Evolutionary conservation across 495 filamentous ascomycete species (phyloP).

Genomic region (Penicillium fimorum): DNA sequence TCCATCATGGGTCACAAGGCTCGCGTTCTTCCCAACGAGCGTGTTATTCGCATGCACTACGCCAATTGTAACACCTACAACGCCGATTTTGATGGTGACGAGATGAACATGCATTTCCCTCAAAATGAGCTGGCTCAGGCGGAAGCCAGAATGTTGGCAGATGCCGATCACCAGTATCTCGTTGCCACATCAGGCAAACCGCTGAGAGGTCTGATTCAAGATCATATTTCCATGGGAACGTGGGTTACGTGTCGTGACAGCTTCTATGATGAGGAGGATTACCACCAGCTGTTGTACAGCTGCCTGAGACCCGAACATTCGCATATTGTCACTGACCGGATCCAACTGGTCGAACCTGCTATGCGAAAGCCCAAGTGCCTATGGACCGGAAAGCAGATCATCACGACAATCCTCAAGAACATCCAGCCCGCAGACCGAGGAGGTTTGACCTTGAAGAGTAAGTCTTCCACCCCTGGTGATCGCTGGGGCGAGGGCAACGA

Average conservation of each 20-base stretch:
- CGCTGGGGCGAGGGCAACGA: constrained; percentile 71
- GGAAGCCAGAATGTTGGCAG: constrained; percentile 87
- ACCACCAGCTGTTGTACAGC: constrained; percentile 87
- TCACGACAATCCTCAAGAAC: constrained; percentile 91
- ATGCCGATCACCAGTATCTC: constrained; percentile 96
- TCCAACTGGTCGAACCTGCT: constrained; percentile 75
- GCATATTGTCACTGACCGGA: constrained; percentile 68
- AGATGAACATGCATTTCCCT: constrained; percentile 99
- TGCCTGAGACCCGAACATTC: constrained; percentile 86
- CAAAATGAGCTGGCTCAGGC: constrained; percentile 93
- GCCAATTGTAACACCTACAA: constrained; percentile 99
- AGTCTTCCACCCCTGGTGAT: constrained; percentile 70
- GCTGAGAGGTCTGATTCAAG: constrained; percentile 94
- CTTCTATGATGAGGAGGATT: constrained; percentile 86
- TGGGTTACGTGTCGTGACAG: constrained; percentile 88
- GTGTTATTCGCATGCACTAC: constrained; percentile 99
- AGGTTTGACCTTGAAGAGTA: constrained; percentile 75
- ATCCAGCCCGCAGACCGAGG: constrained; percentile 72
- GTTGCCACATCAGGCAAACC: constrained; percentile 93
- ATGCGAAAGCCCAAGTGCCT: constrained; percentile 74
- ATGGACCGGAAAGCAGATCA: constrained; percentile 98
- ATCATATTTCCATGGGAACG: constrained; percentile 94
- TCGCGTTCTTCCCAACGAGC: constrained; percentile 86
- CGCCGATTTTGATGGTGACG: constrained; percentile 99
- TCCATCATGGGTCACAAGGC: constrained; percentile 99